Conservation (phyloP, 495 filamentous ascomycete species). For the Hypoxylon rickii region DNA sequence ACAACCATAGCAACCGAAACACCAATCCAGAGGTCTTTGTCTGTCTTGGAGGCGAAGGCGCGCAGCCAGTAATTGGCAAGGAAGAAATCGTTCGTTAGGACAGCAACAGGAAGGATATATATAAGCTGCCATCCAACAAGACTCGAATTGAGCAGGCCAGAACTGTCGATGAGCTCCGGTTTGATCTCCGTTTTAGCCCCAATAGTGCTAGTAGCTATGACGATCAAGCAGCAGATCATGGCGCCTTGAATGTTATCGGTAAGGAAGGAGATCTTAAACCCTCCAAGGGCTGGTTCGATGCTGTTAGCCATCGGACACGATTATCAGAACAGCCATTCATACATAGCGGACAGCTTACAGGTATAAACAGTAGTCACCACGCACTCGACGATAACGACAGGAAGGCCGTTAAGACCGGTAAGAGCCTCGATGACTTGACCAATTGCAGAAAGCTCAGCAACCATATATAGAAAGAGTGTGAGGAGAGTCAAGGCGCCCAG, state of each 20-base stretch:
- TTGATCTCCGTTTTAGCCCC: conserved; percentile 73
- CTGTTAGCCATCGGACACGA: conserved; percentile 16
- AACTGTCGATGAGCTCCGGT: conserved; percentile 62
- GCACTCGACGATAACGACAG: conserved; percentile 73
- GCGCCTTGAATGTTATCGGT: conserved; percentile 78
- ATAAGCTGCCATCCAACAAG: conserved; percentile 77
- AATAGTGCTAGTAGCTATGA: conserved; percentile 72
- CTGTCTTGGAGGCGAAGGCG: conserved; percentile 77
- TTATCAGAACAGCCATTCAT: background rate
- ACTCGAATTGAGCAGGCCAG: conserved; percentile 61
- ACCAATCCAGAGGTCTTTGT: conserved; percentile 74
- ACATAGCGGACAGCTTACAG: conserved; percentile 57
- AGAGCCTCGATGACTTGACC: conserved; percentile 73
- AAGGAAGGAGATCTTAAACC: conserved; percentile 76
- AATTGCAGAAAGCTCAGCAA: conserved; percentile 73
- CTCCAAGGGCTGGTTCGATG: conserved; percentile 62
- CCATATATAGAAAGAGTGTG: conserved; percentile 81
- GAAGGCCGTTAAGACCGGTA: conserved; percentile 73
- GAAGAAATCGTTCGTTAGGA: conserved; percentile 80
- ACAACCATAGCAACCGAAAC: conserved; percentile 64
- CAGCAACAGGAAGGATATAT: conserved; percentile 74
- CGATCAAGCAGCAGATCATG: conserved; percentile 70
- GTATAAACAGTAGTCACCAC: conserved; percentile 77
- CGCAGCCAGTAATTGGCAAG: conserved; percentile 79
- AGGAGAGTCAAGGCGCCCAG: conserved; percentile 73